phyloP scores from a whole-genome alignment of 768 basidiomycete species.

The Russula griseocarnosa region DNA sequence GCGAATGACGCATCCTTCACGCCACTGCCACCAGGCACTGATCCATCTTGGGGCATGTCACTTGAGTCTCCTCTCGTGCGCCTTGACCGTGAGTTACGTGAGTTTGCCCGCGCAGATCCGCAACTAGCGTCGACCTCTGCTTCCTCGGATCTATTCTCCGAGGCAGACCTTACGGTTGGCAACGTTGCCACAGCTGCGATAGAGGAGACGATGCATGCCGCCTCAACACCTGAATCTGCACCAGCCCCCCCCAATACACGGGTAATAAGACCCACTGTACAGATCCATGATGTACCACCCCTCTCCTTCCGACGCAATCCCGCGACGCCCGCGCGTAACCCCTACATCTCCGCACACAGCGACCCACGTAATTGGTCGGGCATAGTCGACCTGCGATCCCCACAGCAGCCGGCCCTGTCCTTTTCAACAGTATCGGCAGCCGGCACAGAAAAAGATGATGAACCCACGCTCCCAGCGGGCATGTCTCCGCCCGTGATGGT shows the following conservation, averaged over 20 bases:
- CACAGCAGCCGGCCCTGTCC: constrained; percentile 39
- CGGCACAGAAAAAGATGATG: constrained; percentile 43
- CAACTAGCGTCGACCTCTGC: constrained; percentile 26
- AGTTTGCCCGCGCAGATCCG: constrained; percentile 46
- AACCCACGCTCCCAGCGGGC: constrained; percentile 47
- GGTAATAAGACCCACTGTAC: constrained; percentile 14
- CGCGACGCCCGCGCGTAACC: constrained; percentile 58
- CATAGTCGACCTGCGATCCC: constrained; percentile 59
- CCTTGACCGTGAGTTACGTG: constrained; percentile 58
- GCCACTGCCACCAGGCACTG: constrained; percentile 23
- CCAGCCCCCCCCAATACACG: background rate
- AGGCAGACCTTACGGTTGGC: constrained; percentile 8
- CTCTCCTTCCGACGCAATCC: constrained; percentile 49
- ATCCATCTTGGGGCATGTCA: constrained; percentile 66
- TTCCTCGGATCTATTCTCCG: constrained; percentile 31
- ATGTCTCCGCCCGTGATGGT: constrained; percentile 53
- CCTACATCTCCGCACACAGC: constrained; percentile 53
- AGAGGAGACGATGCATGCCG: background rate
- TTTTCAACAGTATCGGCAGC: constrained; percentile 33
- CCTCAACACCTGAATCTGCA: background rate
- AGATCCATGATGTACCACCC: constrained; percentile 42
- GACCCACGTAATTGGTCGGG: constrained; percentile 63
- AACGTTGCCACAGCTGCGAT: background rate
- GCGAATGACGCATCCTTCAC: constrained; percentile 11
- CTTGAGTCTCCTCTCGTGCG: constrained; percentile 71